Conservation (phyloP, 177 flowering plant species). For the Vitis hybrid region DNA sequence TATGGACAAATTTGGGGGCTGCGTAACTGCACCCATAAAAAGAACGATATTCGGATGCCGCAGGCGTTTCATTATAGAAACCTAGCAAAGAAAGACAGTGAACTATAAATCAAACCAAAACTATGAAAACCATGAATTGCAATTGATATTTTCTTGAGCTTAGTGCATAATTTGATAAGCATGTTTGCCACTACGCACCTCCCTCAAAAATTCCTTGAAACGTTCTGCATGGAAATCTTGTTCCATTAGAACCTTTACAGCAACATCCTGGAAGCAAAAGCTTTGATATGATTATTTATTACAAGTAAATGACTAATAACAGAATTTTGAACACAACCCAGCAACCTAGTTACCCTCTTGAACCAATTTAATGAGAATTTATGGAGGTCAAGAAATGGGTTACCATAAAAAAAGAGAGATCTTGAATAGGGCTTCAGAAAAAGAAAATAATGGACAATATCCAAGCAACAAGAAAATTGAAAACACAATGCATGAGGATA, state of each 20-base stretch:
- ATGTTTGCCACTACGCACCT: constrained; percentile 43
- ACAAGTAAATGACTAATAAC: background rate
- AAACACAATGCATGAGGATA: background rate
- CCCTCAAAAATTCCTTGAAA: constrained; percentile 82
- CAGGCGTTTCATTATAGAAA: constrained; percentile 88
- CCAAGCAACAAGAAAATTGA: background rate
- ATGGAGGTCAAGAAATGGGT: background rate
- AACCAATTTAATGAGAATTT: background rate
- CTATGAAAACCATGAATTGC: background rate
- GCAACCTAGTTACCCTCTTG: background rate
- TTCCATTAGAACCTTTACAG: constrained; percentile 98
- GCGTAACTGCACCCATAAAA: constrained; percentile 97
- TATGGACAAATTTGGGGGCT: constrained; percentile 91
- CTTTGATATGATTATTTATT: constrained; percentile 8
- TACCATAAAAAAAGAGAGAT: background rate
- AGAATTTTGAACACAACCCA: background rate
- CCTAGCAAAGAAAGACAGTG: constrained; percentile 40
- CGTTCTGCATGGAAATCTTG: constrained; percentile 87
- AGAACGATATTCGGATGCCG: constrained; percentile 99
- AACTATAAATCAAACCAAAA: constrained; percentile 3
- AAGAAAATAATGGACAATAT: background rate
- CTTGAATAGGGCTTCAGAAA: background rate
- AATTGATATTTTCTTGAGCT: background rate
- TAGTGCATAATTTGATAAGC: background rate
- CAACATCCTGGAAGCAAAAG: constrained; percentile 73